A percentile compares a stretch with the other conserved stretches of the same genome.
phyloP scores from a whole-genome alignment of 2,329 filamentous ascomycete genomes.

The Clonostachys rosea region DNA sequence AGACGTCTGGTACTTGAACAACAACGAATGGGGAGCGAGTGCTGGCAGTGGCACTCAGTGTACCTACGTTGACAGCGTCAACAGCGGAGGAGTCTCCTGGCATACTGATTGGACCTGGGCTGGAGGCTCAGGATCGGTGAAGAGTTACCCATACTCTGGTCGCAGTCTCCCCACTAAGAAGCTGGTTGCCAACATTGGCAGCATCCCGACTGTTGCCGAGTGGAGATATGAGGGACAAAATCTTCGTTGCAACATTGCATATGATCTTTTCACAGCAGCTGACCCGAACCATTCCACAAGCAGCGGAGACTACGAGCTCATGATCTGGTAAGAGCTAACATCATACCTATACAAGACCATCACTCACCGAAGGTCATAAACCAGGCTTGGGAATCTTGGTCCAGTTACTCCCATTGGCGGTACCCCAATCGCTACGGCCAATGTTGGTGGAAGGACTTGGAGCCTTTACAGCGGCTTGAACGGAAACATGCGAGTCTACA shows the following conservation, averaged over 20 bases:
- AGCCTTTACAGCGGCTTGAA: conserved; percentile 54
- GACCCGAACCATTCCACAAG: conserved; percentile 26
- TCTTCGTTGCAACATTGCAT: conserved; percentile 49
- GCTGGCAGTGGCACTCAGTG: conserved; percentile 29
- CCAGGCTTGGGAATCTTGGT: conserved; percentile 11
- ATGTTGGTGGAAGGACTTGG: conserved; percentile 47
- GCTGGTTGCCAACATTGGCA: conserved; percentile 20
- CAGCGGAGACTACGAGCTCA: conserved; percentile 52
- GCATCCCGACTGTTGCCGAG: conserved; percentile 22
- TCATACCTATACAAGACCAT: not conserved
- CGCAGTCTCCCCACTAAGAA: conserved; percentile 11
- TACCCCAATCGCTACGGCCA: conserved; percentile 43
- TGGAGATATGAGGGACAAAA: conserved; percentile 22
- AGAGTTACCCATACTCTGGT: conserved; percentile 27
- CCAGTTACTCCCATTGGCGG: conserved; percentile 11
- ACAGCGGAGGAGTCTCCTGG: conserved; percentile 26
- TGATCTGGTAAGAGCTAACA: conserved; percentile 43
- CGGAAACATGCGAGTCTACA: conserved; percentile 55
- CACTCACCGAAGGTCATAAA: not conserved
- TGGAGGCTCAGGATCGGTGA: conserved; percentile 28
- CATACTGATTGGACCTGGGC: conserved; percentile 32
- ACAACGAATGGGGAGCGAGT: conserved; percentile 31
- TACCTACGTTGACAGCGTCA: conserved; percentile 26
- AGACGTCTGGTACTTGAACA: conserved; percentile 21
- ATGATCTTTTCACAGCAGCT: conserved; percentile 51